A percentile compares a stretch with the other conserved stretches of the same genome.
Evolutionary conservation across 129 eudicot genomes (phyloP).

Genomic region (Kitagawia praeruptora): DNA sequence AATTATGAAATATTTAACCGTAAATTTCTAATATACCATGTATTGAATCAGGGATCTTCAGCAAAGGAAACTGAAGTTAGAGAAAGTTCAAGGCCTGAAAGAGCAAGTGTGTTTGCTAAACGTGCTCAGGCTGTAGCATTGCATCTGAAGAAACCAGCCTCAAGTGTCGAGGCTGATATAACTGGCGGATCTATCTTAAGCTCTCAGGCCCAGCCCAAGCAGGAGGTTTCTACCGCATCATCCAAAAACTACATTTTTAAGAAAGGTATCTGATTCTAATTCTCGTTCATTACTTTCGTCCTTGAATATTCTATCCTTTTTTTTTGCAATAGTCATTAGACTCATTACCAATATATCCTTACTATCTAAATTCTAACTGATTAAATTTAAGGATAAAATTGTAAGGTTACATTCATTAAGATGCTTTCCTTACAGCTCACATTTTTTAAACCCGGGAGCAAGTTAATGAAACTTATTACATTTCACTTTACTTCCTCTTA

Average conservation of each 20-base stretch:
- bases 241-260: conserved; percentile 66
- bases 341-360: too few relatives aligned
- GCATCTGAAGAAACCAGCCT: conserved; percentile 68
- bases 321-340: background rate
- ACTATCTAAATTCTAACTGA: too few relatives aligned
- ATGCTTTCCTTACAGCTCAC: too few relatives aligned
- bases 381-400: too few relatives aligned
- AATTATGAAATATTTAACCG: background rate
- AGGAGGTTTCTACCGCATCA: conserved; percentile 83
- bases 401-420: too few relatives aligned
- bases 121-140: conserved; percentile 45
- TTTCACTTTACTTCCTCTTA: too few relatives aligned
- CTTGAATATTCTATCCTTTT: background rate
- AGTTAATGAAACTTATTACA: too few relatives aligned
- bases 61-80: conserved; percentile 51
- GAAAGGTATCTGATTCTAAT: conserved; percentile 39
- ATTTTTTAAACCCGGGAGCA: too few relatives aligned
- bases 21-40: background rate
- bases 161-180: conserved; percentile 89
- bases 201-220: conserved; percentile 75
- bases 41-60: conserved; percentile 44
- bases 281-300: background rate
- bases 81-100: conserved; percentile 62
- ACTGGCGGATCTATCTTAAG: conserved; percentile 62
- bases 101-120: conserved; percentile 55